phyloP scores from a whole-genome alignment of 2,329 filamentous ascomycete genomes.

The Penicillium expansum region DNA sequence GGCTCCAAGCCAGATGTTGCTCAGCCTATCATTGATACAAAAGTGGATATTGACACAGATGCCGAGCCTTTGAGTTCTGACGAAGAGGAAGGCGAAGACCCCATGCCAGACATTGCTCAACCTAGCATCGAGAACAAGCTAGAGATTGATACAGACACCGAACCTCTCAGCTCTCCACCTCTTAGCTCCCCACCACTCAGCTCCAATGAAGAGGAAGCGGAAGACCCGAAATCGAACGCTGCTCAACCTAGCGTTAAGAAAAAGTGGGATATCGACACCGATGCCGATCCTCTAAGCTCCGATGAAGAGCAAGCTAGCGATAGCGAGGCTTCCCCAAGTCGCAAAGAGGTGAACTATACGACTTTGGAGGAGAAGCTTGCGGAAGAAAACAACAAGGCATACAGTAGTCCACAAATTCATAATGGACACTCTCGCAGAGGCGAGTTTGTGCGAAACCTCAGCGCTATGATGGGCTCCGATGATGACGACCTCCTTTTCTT shows the following conservation, averaged over 20 bases:
- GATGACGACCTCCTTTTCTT: conserved; percentile 9
- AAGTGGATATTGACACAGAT: not conserved
- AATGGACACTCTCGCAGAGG: conserved; percentile 6
- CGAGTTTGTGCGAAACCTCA: conserved; percentile 1
- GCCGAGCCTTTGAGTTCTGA: not conserved
- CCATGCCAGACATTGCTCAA: not conserved
- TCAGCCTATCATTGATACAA: not conserved
- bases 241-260: not conserved
- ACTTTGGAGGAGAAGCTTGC: conserved; percentile 27
- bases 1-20: not conserved
- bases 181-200: not conserved
- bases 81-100: conserved; percentile 5
- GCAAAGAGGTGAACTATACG: conserved; percentile 4
- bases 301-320: conserved; percentile 29
- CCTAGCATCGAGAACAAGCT: not conserved
- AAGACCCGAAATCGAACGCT: not conserved
- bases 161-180: conserved; percentile 32
- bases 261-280: conserved; percentile 27
- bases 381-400: not conserved
- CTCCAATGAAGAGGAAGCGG: conserved; percentile 25
- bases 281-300: conserved; percentile 38
- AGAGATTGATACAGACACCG: conserved; percentile 34
- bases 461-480: conserved; percentile 12
- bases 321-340: conserved; percentile 3
- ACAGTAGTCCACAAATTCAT: conserved; percentile 8